Evolutionary conservation across 225 moss, liverwort and hornwort species (phyloP), one percentile per base, ranked within the genome.

Genomic region (Marchantia polymorpha): DNA sequence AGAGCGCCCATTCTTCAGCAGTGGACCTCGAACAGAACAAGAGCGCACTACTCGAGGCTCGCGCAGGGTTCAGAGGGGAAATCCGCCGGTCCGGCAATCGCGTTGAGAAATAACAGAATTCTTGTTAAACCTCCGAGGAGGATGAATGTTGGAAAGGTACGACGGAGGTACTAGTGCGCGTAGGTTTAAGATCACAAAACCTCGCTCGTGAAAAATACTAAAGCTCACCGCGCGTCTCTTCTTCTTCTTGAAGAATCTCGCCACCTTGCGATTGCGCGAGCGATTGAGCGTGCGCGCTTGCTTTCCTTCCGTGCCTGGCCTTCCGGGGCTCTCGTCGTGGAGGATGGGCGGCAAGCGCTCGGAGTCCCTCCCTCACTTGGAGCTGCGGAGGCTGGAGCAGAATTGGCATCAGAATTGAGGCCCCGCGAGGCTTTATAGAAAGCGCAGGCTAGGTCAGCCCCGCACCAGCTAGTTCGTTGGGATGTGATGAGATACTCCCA

Each of bases 321-420:
- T 20, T 74, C 50, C 48, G 10, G 48, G 48, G 20, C 70, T 50
- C 48, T 49, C 20, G 46, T 39, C 16, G n/a, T 50, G 71, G 50
- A 74, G 74, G 55, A 74, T 26, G 74, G 29, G 74, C 74, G 55
- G 74, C 74, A 58, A 74, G 56, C 54, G 55, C 74, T 74, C 73
- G 52, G 3, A 12, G 27, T 55, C 39, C 39, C 56, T n/a, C 29
- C 74, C 56, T 58, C 29, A 8, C 53, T 54, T 13, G 8, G 55
- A 74, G 55, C 3, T 27, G 55, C 53, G 56, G 74, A 74, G 55
- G 16, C 74, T 9, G 74, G 20, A 17, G 26, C 3, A 55, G 54
- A 58, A 54, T 16, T 74, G 16, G 23, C 55, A 27, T 15, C 2
- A 1, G 0, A 55, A 7, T 7, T 13, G 27, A 51, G 10, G 17